Conservation (phyloP, 2,329 filamentous ascomycete genomes). For the Bipolaris sorokiniana region DNA sequence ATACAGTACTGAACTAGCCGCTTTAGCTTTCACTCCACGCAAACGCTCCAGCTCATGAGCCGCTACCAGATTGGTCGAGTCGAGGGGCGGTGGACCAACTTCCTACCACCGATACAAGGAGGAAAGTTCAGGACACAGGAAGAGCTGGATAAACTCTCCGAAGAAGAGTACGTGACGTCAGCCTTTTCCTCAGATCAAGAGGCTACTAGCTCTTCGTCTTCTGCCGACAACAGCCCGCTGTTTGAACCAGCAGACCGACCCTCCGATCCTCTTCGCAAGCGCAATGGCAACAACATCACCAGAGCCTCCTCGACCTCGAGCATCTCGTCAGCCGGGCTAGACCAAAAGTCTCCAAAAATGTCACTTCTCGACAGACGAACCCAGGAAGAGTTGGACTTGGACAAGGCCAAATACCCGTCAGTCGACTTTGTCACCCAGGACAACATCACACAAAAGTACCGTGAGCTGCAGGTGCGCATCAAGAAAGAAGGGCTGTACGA, state of each 20-base stretch:
- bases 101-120: conserved; percentile 88
- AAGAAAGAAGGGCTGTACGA: conserved; percentile 77
- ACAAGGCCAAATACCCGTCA: conserved; percentile 80
- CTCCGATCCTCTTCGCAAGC: conserved; percentile 45
- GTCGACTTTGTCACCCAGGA: conserved; percentile 76
- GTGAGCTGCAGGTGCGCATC: conserved; percentile 74
- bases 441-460: conserved; percentile 79
- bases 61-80: conserved; percentile 83
- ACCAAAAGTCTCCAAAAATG: conserved; percentile 52
- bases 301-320: conserved; percentile 65
- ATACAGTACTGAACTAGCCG: conserved; percentile 12
- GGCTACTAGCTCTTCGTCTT: conserved; percentile 52
- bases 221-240: conserved; percentile 62
- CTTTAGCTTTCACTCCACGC: conserved; percentile 77
- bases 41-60: conserved; percentile 77
- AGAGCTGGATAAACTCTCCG: conserved; percentile 44
- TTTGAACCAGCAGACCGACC: conserved; percentile 61
- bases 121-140: conserved; percentile 71
- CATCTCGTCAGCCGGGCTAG: conserved; percentile 58
- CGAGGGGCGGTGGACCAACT: conserved; percentile 84
- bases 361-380: conserved; percentile 76
- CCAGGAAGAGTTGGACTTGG: conserved; percentile 74
- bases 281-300: conserved; percentile 45
- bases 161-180: conserved; percentile 39
- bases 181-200: conserved; percentile 35